These are phyloP conservation scores for Magnolia officinalis DNA, from an alignment of 164 flowering plant genomes.

Conservation along the genomic window DNA sequence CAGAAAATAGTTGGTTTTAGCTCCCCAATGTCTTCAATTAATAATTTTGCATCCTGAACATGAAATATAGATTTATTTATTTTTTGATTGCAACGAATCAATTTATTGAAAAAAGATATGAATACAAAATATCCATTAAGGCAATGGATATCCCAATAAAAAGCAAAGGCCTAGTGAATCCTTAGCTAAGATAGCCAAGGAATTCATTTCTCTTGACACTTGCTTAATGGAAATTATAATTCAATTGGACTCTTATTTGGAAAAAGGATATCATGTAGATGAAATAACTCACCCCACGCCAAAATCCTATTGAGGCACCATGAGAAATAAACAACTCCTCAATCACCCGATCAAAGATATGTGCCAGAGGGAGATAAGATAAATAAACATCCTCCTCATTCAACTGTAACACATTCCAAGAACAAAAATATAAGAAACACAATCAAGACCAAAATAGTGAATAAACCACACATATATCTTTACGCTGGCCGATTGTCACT, in stretches of 20 bases:
- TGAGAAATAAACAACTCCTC: slow-evolving; percentile 65
- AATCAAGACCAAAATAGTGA: neutral
- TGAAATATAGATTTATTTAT: neutral
- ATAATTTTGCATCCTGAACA: slow-evolving; percentile 80
- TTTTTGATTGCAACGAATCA: neutral
- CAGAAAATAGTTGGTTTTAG: slow-evolving; percentile 85
- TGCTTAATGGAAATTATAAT: neutral
- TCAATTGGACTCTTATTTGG: neutral
- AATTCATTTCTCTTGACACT: no score
- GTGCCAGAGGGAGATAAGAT: slow-evolving; percentile 93
- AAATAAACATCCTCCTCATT: slow-evolving; percentile 61
- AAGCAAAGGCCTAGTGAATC: neutral
- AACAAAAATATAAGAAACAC: slow-evolving; percentile 1
- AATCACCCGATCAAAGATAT: slow-evolving; percentile 83
- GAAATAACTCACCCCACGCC: slow-evolving; percentile 84
- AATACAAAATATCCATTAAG: neutral
- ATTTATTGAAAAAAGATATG: no score
- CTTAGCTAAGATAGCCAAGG: neutral
- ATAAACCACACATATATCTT: neutral
- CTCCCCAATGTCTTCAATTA: slow-evolving; percentile 83
- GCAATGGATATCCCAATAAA: neutral
- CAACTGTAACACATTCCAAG: slow-evolving; percentile 41
- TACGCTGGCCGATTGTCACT: neutral
- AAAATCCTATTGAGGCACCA: slow-evolving; percentile 94
- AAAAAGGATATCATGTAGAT: neutral